Evolutionary conservation across 2,329 filamentous ascomycete species (phyloP), one percentile per base, ranked within the genome.

Genomic region (Aspergillus fijiensis): DNA sequence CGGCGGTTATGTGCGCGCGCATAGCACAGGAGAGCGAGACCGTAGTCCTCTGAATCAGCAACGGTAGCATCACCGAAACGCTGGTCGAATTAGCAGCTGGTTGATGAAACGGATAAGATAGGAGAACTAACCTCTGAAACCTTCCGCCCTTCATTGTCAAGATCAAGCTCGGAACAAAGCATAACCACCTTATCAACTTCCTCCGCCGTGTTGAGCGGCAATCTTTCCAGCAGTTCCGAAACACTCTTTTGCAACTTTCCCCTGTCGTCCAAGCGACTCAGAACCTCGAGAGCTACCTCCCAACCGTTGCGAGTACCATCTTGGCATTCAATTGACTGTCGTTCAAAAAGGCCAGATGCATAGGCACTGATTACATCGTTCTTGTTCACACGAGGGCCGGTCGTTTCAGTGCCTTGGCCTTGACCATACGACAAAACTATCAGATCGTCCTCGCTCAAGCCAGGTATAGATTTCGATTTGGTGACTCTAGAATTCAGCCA

Each of bases 11-110:
- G 92, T 3, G 92, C 90, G 12, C 96, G 86, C 25, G 94, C 90
- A 73, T 95, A 98, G 80, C 96, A 97, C 78, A 95, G 88, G 21
- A 98, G 83, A 0, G 92, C 91, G 65, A 94, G 87, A 57, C 94
- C 94, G 67, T 94, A 97, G 57, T 89, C 85, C 68, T 91, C 86
- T 0, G 89, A 89, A 48, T 86, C 85, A 61, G 87, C 83, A 11
- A 88, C 86, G 45, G 96, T 82, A 51, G 88, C 83, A 65, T 96
- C 89, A 59, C 92, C 94, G 72, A 92, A 97, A 65, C 89, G 87
- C 91, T 96, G 69, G 21, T 12, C 2, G n/a, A 3, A 7, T 55
- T 49, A 55, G 53, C 42, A 33, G 11, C 12, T 3, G 19, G 4
- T 25, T 21, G 31, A 5, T 21, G 16, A 10, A 29, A 19, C 19